A percentile compares a stretch with the other conserved stretches of the same genome.
Evolutionary conservation across 2,329 filamentous ascomycete genomes (phyloP).

Genomic region (Venturiaceae sp.): DNA sequence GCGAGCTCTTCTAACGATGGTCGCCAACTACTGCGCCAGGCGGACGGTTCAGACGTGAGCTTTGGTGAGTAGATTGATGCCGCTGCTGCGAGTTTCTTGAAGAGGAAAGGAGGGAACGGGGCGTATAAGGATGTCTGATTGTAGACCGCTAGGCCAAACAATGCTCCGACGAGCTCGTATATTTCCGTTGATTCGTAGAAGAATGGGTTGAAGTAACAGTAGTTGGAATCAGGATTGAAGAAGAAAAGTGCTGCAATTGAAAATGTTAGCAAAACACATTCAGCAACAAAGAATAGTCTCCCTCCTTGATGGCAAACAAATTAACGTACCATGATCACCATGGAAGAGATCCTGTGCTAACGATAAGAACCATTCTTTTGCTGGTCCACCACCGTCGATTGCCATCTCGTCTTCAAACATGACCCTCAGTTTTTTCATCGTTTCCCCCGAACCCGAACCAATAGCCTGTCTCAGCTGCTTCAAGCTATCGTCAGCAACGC

Average conservation of each 20-base stretch:
- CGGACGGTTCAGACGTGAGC: constrained; percentile 7
- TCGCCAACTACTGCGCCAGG: constrained; percentile 49
- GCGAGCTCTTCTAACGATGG: constrained; percentile 67
- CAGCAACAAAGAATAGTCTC: not conserved
- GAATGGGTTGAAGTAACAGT: constrained; percentile 88
- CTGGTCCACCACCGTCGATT: constrained; percentile 77
- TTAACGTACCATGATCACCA: constrained; percentile 65
- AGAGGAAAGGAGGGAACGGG: constrained; percentile 78
- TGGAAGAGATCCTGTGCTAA: constrained; percentile 86
- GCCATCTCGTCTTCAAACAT: constrained; percentile 84
- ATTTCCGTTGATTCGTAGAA: constrained; percentile 88
- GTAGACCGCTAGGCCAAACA: constrained; percentile 85
- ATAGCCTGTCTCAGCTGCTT: constrained; percentile 78
- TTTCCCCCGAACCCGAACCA: constrained; percentile 68
- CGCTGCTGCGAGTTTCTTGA: constrained; percentile 74
- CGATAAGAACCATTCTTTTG: constrained; percentile 92
- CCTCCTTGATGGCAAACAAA: not conserved
- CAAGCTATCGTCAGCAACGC: constrained; percentile 79
- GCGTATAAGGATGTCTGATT: constrained; percentile 90
- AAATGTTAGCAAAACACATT: not conserved
- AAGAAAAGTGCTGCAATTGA: constrained; percentile 68
- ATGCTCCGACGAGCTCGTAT: constrained; percentile 80
- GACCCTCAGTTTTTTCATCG: constrained; percentile 83
- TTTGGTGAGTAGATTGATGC: constrained; percentile 13
- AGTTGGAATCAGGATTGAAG: constrained; percentile 75